Base-by-base conservation (phyloP, 352 stramenopile genomes). In the Pythium grandisporangium region DNA sequence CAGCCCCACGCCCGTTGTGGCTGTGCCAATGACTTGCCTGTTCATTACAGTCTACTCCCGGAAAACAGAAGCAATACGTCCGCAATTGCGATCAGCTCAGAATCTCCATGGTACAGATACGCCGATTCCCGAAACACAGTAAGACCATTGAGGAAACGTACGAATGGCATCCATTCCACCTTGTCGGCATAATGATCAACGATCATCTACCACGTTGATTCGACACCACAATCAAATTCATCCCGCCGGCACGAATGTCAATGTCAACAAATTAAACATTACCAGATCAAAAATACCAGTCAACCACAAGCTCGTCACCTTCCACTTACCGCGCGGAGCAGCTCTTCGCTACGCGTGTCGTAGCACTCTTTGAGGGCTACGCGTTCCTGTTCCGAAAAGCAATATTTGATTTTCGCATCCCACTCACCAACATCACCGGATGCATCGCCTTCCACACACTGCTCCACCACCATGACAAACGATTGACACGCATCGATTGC, bases 401-500 rank as follows among this genome's bases (percentile, higher is more conserved):
- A 92, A 51, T 81, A 83, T 27, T 73, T 52, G 11, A 86, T 41
- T 46, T 89, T 89, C 34, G 63, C 73, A 19, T 51, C 42, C 79
- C 79, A 92, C 49, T 90, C 73, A 20, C 66, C 70, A n/a, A 66
- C 43, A 8, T 68, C 61, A 23, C 79, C 73, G 7, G 68, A 85
- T 42, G 86, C 74, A 35, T 86, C 69, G 35, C 68, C 65, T 67
- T 92, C 79, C 39, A 89, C 68, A 33, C 75, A 89, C 73, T 88
- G 37, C 3, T 12, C 33, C 13, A 12, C 6, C 7, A 6, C 8
- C 33, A 51, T n/a, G n/a, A n/a, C n/a, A n/a, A n/a, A n/a, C n/a
- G n/a, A n/a, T n/a, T n/a, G n/a, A n/a, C 4, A 13, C 36, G 17
- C 2, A 47, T 19, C 6, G 6, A 5, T 26, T 48, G 16, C 13